Base-by-base conservation (phyloP, 2,329 filamentous ascomycete genomes). In the Fusarium tricinctum region DNA sequence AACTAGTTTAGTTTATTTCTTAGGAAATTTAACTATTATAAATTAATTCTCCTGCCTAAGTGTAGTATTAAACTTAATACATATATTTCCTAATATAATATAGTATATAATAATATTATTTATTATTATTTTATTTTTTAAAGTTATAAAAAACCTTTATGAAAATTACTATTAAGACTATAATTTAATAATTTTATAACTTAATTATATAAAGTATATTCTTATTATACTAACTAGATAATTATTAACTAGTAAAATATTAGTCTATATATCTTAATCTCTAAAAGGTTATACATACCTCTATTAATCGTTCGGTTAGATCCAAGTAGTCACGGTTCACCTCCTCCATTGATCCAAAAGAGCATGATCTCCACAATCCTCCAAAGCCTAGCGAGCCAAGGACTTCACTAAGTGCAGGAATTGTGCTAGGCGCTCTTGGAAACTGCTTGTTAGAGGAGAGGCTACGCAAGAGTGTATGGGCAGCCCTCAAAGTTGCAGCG, bases 311-410 rank as follows among this genome's bases (percentile, higher is more conserved):
- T 73, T 88, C 87, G 4, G 86, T 89, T 45, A 89, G 75, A 45
- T 79, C 78, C 55, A 87, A 84, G 70, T 84, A 73, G 19, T 68
- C 49, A 13, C 60, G 60, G 43, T 75, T 72, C 2, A 75, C 51
- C 14, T 75, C 73, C 13, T 75, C 82, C 32, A 78, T 78, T 17
- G 82, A 81, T 33, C 80, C 83, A 52, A 86, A 83, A 1, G 84
- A 85, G 61, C 85, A 86, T 7, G 83, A 83, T 23, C 84, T 83
- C 87, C 87, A 91, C 3, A 92, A 78, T 0, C 89, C 89, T 10
- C 84, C 82, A 63, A 91, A 91, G 3, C 89, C 89, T 75, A 88
- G 84, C 4, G 86, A 84, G 38, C 88, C 84, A 10, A 91, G 80
- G 3, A 84, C 81, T 45, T 86, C 83, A 47, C 82, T 83, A 13